phyloP scores from a whole-genome alignment of 2,329 filamentous ascomycete genomes.

The Aspergillus japonicus region DNA sequence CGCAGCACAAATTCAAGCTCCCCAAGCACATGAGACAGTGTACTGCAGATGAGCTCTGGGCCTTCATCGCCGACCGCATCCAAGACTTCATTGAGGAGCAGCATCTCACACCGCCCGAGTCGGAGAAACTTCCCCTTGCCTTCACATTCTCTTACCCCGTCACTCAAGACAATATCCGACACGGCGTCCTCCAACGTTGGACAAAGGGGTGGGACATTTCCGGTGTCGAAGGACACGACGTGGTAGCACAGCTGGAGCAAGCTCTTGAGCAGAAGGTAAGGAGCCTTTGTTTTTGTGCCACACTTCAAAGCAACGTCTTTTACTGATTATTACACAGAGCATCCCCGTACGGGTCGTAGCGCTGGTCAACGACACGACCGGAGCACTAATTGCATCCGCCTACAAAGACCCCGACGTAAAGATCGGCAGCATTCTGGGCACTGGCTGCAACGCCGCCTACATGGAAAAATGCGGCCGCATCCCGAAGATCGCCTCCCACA shows the following conservation, averaged over 20 bases:
- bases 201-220: constrained; percentile 88
- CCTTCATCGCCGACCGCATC: constrained; percentile 80
- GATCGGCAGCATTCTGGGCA: constrained; percentile 93
- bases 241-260: constrained; percentile 76
- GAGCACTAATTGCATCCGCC: constrained; percentile 85
- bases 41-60: constrained; percentile 75
- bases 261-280: too few relatives aligned
- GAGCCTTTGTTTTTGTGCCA: too few relatives aligned
- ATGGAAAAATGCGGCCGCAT: constrained; percentile 84
- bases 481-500: constrained; percentile 80
- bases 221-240: constrained; percentile 82
- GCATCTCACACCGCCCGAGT: constrained; percentile 56
- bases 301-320: not conserved
- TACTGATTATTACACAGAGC: constrained; percentile 48
- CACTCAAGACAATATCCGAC: constrained; percentile 79
- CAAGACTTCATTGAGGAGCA: constrained; percentile 71
- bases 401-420: constrained; percentile 85
- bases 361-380: constrained; percentile 90
- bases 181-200: constrained; percentile 83
- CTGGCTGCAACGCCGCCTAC: constrained; percentile 92
- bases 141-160: constrained; percentile 92
- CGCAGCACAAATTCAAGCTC: constrained; percentile 84
- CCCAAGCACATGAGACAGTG: constrained; percentile 79
- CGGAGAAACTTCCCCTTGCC: constrained; percentile 64
- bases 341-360: constrained; percentile 83